Conservation (phyloP, 345 rosid genomes). For the Brassica juncea region DNA sequence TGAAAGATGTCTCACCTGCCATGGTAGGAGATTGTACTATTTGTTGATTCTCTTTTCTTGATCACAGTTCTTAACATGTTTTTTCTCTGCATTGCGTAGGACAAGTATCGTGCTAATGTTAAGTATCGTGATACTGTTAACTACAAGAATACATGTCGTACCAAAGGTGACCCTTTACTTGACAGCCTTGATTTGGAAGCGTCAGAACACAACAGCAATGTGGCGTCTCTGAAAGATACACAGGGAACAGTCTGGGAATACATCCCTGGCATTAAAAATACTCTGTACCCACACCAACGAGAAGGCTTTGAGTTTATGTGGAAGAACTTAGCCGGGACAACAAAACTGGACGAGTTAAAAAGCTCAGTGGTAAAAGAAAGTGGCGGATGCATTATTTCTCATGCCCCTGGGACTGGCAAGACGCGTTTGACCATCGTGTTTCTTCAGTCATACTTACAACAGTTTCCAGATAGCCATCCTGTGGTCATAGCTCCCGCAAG, state of each 20-base stretch:
- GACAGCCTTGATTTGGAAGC: conserved; percentile 27
- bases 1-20: conserved; percentile 43
- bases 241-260: conserved; percentile 71
- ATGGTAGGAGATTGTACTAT: conserved; percentile 35
- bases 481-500: conserved; percentile 70
- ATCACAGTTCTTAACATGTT: not conserved
- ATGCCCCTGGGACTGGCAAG: conserved; percentile 90
- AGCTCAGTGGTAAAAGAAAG: conserved; percentile 25
- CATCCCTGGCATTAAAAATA: conserved; percentile 53
- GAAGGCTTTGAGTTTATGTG: conserved; percentile 86
- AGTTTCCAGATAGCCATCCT: conserved; percentile 59
- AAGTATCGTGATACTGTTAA: not conserved
- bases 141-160: conserved; percentile 27
- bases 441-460: conserved; percentile 56
- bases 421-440: conserved; percentile 71
- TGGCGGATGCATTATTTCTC: conserved; percentile 79
- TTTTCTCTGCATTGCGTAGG: conserved; percentile 27
- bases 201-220: conserved; percentile 1
- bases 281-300: conserved; percentile 65
- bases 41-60: not conserved
- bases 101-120: conserved; percentile 35
- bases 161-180: conserved; percentile 15
- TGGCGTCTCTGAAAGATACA: conserved; percentile 13
- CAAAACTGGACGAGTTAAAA: conserved; percentile 49
- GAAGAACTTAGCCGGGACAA: conserved; percentile 70